Evolutionary conservation across 2,329 filamentous ascomycete species (phyloP).

Genomic region (Fusarium odoratissimum): DNA sequence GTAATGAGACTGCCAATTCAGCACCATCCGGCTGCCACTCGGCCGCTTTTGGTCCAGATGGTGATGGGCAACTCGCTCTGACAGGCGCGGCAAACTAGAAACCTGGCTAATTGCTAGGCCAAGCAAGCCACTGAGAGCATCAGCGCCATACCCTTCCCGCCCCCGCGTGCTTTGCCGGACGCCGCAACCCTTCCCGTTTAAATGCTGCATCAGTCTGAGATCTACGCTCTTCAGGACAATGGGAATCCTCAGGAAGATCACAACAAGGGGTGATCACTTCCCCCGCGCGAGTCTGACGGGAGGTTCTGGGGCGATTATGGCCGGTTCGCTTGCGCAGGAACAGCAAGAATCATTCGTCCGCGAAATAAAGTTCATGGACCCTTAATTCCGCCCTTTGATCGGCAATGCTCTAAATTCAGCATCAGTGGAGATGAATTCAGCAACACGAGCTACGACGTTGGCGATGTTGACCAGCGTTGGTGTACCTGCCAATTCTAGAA

Average conservation of each 20-base stretch:
- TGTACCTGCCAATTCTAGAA: background rate
- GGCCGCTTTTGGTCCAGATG: slow-evolving; percentile 33
- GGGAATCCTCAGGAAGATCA: slow-evolving; percentile 30
- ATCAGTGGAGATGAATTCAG: background rate
- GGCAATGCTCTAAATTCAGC: slow-evolving; percentile 12
- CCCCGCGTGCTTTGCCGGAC: slow-evolving; percentile 36
- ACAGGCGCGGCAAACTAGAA: slow-evolving; percentile 44
- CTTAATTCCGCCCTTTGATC: slow-evolving; percentile 21
- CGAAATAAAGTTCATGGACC: slow-evolving; percentile 28
- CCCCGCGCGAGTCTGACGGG: slow-evolving; percentile 13
- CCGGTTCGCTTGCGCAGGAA: slow-evolving; percentile 39
- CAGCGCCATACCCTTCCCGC: slow-evolving; percentile 16
- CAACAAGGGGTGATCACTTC: slow-evolving; percentile 23
- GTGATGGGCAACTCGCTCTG: slow-evolving; percentile 37
- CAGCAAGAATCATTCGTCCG: slow-evolving; percentile 10
- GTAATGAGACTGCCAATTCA: slow-evolving; percentile 39
- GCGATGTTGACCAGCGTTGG: background rate
- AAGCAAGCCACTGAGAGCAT: slow-evolving; percentile 32
- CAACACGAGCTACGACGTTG: background rate
- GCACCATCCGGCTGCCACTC: slow-evolving; percentile 20
- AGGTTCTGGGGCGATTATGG: slow-evolving; percentile 18
- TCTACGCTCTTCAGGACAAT: slow-evolving; percentile 24
- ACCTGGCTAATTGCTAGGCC: slow-evolving; percentile 32
- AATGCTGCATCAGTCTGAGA: slow-evolving; percentile 29
- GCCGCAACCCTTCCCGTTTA: slow-evolving; percentile 35